Evolutionary conservation across 1,284 basidiomycete species (phyloP).

Genomic region (Leccinum ambiguum): DNA sequence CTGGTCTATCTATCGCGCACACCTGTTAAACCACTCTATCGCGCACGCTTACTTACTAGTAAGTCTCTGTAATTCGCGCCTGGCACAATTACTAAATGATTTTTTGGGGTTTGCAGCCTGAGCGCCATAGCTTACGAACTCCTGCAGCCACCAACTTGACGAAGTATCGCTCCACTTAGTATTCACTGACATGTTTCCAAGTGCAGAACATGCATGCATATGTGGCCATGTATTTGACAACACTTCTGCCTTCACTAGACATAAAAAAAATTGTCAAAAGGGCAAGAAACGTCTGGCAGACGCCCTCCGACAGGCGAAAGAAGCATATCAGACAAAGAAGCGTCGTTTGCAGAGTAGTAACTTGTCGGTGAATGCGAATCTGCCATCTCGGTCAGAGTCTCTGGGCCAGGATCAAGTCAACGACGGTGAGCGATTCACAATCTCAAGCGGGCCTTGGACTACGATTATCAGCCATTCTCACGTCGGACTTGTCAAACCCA

Average conservation of each 20-base stretch:
- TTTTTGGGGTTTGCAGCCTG: too few relatives aligned
- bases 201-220: not conserved
- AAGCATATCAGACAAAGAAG: not conserved
- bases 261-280: not conserved
- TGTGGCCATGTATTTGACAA: not conserved
- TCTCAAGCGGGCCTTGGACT: too few relatives aligned
- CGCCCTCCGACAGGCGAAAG: not conserved
- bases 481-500: too few relatives aligned
- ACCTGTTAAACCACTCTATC: too few relatives aligned
- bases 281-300: not conserved
- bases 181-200: not conserved
- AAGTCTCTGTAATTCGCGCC: too few relatives aligned
- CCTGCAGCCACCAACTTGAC: too few relatives aligned
- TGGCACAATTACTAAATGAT: too few relatives aligned
- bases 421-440: not conserved
- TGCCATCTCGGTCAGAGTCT: not conserved
- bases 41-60: too few relatives aligned
- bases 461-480: too few relatives aligned
- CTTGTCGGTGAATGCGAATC: not conserved
- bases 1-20: too few relatives aligned
- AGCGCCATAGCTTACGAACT: too few relatives aligned
- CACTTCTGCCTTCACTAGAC: not conserved
- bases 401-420: not conserved
- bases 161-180: too few relatives aligned
- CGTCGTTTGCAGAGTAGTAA: not conserved